phyloP scores from a whole-genome alignment of 805 yeast species.

The Myxozyma monticola region DNA sequence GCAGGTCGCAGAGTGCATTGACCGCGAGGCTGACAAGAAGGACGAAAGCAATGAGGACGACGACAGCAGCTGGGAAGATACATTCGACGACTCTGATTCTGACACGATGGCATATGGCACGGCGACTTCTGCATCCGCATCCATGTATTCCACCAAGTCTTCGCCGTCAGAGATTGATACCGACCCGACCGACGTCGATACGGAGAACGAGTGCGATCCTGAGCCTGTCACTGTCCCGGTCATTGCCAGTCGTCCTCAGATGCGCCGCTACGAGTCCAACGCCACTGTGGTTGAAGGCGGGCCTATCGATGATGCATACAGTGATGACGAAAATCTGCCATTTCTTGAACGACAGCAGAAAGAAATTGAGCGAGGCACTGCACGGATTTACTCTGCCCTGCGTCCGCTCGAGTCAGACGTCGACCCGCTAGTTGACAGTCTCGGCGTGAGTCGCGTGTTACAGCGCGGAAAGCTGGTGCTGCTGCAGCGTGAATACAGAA shows the following conservation, averaged over 20 bases:
- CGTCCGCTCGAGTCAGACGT: slow-evolving; percentile 36
- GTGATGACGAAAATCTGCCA: slow-evolving; percentile 20
- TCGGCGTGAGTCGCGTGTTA: slow-evolving; percentile 35
- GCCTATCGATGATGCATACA: not conserved
- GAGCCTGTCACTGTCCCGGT: not conserved
- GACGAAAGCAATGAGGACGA: slow-evolving; percentile 6
- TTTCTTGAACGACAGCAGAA: slow-evolving; percentile 14
- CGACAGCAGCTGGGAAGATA: slow-evolving; percentile 28
- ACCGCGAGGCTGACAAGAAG: slow-evolving; percentile 13
- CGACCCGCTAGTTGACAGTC: slow-evolving; percentile 37
- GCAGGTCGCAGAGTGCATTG: slow-evolving; percentile 18
- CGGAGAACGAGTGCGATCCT: not conserved
- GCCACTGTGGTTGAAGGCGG: no score
- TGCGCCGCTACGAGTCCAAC: not conserved
- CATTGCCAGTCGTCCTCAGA: not conserved
- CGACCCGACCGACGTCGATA: slow-evolving; percentile 1
- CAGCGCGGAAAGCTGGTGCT: slow-evolving; percentile 33
- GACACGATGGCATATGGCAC: not conserved
- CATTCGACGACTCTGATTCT: slow-evolving; percentile 20
- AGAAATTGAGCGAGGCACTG: slow-evolving; percentile 13
- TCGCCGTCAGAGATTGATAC: not conserved
- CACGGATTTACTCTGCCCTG: slow-evolving; percentile 19
- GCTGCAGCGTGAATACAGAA: slow-evolving; percentile 36
- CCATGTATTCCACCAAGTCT: no score
- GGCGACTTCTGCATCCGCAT: not conserved